These are phyloP conservation scores for Glycine tomentella DNA, from an alignment of 306 rosid genomes.

Conservation along the genomic window DNA sequence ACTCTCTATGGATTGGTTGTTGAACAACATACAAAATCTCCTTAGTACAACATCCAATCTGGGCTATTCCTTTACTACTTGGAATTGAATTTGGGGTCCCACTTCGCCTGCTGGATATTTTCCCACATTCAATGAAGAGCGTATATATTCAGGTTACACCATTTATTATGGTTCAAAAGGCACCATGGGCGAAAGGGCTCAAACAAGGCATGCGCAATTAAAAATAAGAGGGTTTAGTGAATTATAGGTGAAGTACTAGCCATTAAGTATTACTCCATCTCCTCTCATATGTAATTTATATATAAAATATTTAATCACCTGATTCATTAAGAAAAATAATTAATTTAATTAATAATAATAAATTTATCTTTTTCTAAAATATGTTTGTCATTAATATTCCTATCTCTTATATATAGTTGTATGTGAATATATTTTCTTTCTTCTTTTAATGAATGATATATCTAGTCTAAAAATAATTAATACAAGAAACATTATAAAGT, in stretches of 20 bases:
- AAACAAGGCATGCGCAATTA: slow-evolving; percentile 38
- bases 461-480: too few species aligned
- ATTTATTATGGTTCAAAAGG: slow-evolving; percentile 42
- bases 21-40: slow-evolving; percentile 51
- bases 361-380: too few species aligned
- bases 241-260: slow-evolving; percentile 8
- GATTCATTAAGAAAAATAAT: too few species aligned
- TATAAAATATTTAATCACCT: too few species aligned
- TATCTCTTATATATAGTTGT: too few species aligned
- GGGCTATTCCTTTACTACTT: slow-evolving; percentile 55
- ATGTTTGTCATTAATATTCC: too few species aligned
- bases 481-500: too few species aligned
- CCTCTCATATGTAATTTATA: too few species aligned
- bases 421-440: too few species aligned
- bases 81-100: slow-evolving; percentile 53
- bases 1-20: slow-evolving; percentile 52
- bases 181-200: slow-evolving; percentile 30
- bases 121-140: slow-evolving; percentile 47
- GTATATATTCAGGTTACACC: slow-evolving; percentile 30
- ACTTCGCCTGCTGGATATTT: slow-evolving; percentile 47
- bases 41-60: slow-evolving; percentile 47
- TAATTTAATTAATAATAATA: too few species aligned
- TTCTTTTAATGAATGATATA: too few species aligned
- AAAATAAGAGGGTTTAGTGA: not conserved
- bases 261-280: not conserved